Evolutionary conservation across 139 green algal species (phyloP), one percentile per base, ranked within the genome.

Genomic region (Closterium sp.): DNA sequence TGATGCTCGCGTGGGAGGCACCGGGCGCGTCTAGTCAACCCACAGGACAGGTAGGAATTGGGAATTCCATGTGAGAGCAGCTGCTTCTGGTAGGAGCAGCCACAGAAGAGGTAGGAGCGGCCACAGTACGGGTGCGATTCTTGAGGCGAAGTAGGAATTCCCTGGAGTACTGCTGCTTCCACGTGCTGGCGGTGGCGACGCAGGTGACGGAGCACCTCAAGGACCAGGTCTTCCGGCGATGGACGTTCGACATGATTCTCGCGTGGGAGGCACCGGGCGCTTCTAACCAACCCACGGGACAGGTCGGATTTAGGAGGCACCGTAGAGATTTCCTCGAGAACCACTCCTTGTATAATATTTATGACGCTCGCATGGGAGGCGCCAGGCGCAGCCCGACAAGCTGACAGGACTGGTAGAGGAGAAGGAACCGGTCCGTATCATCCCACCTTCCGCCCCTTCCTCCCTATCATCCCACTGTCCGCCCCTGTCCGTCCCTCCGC

Each of bases 231-330:
- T 91, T 93, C 55, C 87, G 90, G 12, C 8, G 90, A 2, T 87
- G 55, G 55, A 92, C 90, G 43, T 93, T 92, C 31, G 90, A 93
- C 90, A 92, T 91, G 87, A 93, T 93, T 87, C 87, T 93, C 12
- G 90, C 90, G 12, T 93, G 90, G 90, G 90, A 93, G 38, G 69
- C 90, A 7, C 90, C 85, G 19, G 34, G 19, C 16, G 12, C 90
- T 6, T 33, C 4, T 2, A 76, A 92, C 16, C 30, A 91, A 30
- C 86, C 90, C 81, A 85, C 81, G n/a, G 21, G 43, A 66, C 43
- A 66, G 6, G 43, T 66, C 19, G 43, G 43, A 66, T n/a, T n/a
- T n/a, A n/a, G n/a, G n/a, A n/a, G n/a, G n/a, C n/a, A n/a, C n/a
- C n/a, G n/a, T n/a, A n/a, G 90, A 23, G 92, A 93, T n/a, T 33